These are phyloP conservation scores for Dalechampia spathulata DNA, from an alignment of 441 rosid genomes.

Conservation along the genomic window DNA sequence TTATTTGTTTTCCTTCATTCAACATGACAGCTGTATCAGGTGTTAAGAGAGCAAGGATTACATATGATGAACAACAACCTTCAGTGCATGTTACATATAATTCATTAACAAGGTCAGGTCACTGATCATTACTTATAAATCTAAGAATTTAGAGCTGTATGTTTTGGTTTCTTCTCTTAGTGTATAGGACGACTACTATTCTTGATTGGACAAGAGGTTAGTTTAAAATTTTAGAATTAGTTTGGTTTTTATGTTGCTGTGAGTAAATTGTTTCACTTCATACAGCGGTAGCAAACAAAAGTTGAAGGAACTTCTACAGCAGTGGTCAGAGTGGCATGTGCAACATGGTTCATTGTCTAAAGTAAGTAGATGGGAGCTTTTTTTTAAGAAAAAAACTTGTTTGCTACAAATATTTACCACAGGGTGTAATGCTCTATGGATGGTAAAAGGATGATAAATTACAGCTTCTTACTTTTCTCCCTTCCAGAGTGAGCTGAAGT, in stretches of 20 bases:
- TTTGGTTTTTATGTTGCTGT: slow-evolving; percentile 13
- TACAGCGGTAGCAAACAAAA: slow-evolving; percentile 78
- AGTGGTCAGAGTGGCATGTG: slow-evolving; percentile 97
- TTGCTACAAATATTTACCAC: neutral
- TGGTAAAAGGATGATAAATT: neutral
- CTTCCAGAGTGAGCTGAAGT: neutral
- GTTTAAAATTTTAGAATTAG: neutral
- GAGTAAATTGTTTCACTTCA: slow-evolving; percentile 11
- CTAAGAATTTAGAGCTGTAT: slow-evolving; percentile 12
- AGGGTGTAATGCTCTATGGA: neutral
- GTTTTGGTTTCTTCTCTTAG: slow-evolving; percentile 6
- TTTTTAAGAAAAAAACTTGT: neutral
- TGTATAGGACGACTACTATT: slow-evolving; percentile 4
- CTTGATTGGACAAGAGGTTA: slow-evolving; percentile 3
- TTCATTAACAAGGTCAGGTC: slow-evolving; percentile 76
- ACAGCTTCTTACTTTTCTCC: neutral
- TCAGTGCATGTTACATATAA: slow-evolving; percentile 62
- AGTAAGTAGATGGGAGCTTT: slow-evolving; percentile 32
- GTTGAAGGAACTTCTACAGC: slow-evolving; percentile 67
- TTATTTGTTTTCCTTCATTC: slow-evolving; percentile 62
- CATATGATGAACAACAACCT: slow-evolving; percentile 51
- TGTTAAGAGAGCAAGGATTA: slow-evolving; percentile 53
- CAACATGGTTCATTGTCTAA: slow-evolving; percentile 39
- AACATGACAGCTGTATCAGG: slow-evolving; percentile 42
- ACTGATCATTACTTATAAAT: slow-evolving; percentile 15